Evolutionary conservation across 495 filamentous ascomycete species (phyloP).

Genomic region (Bacidia gigantensis): DNA sequence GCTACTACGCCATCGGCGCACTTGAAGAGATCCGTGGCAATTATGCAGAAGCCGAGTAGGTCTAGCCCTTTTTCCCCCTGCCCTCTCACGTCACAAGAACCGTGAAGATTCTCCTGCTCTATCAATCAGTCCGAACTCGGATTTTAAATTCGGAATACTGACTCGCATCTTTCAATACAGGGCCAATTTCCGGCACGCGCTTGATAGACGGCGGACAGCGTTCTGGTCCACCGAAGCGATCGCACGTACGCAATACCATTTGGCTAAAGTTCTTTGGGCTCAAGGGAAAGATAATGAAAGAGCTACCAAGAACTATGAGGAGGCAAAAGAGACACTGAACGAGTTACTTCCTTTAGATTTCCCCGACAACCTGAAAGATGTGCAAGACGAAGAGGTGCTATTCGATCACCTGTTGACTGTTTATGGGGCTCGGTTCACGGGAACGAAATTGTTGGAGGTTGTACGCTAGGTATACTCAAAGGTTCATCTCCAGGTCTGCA

Average conservation of each 20-base stretch:
- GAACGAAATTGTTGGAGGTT: background rate
- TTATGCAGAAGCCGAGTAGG: background rate
- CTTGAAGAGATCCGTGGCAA: slow-evolving; percentile 8
- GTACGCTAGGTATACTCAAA: background rate
- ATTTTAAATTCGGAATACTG: background rate
- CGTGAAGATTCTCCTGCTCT: background rate
- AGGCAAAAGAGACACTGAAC: background rate
- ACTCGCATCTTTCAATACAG: background rate
- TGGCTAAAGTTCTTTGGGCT: background rate
- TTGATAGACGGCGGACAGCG: slow-evolving; percentile 12
- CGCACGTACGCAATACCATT: slow-evolving; percentile 2
- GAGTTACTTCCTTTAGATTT: background rate
- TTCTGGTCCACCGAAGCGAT: background rate
- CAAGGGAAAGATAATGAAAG: slow-evolving; percentile 1
- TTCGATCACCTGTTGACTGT: slow-evolving; percentile 5
- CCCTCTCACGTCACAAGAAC: background rate
- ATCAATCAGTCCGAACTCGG: background rate
- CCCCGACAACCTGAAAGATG: background rate
- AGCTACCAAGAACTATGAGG: slow-evolving; percentile 2
- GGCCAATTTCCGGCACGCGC: background rate
- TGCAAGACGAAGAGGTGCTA: background rate
- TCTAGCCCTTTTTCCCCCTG: background rate
- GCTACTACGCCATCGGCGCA: slow-evolving; percentile 21
- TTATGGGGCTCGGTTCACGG: slow-evolving; percentile 5
- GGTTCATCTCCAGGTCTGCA: too few relatives aligned